Evolutionary conservation across 2,329 filamentous ascomycete genomes (phyloP).

Genomic region (Cladosporium colombiae): DNA sequence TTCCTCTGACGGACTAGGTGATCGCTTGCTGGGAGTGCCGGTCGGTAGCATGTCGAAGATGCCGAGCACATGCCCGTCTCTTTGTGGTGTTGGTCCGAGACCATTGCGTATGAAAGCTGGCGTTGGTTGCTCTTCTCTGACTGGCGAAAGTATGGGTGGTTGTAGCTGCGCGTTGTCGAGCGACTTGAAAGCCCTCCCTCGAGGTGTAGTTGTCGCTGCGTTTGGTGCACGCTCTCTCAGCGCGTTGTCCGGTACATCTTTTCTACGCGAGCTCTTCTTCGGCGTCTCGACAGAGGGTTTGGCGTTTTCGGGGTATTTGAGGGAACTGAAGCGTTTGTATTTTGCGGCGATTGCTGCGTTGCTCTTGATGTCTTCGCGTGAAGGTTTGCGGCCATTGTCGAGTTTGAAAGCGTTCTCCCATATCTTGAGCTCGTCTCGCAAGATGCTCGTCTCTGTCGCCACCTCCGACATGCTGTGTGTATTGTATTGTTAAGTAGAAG

Average conservation of each 20-base stretch:
- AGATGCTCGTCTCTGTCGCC: conserved; percentile 22
- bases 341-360: conserved; percentile 70
- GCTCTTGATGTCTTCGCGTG: conserved; percentile 73
- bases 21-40: conserved; percentile 26
- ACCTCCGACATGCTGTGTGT: not conserved
- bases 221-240: conserved; percentile 11
- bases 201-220: conserved; percentile 14
- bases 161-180: conserved; percentile 11
- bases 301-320: conserved; percentile 41
- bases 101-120: conserved; percentile 36
- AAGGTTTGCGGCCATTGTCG: conserved; percentile 68
- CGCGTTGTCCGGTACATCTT: conserved; percentile 9
- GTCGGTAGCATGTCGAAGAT: conserved; percentile 67
- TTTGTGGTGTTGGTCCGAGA: conserved; percentile 76
- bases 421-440: conserved; percentile 70
- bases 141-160: conserved; percentile 14
- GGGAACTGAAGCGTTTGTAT: conserved; percentile 73
- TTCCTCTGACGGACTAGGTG: conserved; percentile 11
- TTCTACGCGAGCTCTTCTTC: conserved; percentile 26
- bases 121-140: conserved; percentile 32
- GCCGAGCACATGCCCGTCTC: conserved; percentile 73
- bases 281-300: conserved; percentile 25
- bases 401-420: conserved; percentile 72
- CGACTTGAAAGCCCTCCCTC: conserved; percentile 13
- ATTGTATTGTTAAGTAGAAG: not conserved